Percentiles rank a stretch among this genome's conserved stretches.
Conservation (phyloP, 1,139 yeast genomes). For the Candida tetrigidarum region DNA sequence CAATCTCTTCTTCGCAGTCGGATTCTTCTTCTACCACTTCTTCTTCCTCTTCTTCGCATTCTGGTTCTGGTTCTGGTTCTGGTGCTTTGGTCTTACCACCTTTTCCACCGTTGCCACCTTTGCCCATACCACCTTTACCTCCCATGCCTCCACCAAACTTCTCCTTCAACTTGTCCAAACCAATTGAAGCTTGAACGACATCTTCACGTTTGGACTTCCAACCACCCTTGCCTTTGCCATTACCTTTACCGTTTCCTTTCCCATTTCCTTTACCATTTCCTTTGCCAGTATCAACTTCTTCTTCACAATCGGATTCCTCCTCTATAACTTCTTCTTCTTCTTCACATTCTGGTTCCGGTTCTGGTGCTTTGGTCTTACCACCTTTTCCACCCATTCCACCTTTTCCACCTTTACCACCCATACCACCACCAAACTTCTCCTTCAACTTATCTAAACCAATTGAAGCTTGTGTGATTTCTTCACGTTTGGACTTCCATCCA, state of each 20-base stretch:
- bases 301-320: no score
- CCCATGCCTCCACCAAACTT: background rate
- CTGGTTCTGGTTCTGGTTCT: no score
- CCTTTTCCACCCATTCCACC: constrained; percentile 7
- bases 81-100: no score
- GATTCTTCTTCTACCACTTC: no score
- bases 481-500: background rate
- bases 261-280: background rate
- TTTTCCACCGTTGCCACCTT: constrained; percentile 2
- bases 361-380: background rate
- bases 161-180: no score
- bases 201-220: background rate
- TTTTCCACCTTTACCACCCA: no score
- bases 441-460: background rate
- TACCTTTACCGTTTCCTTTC: background rate
- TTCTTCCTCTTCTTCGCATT: no score
- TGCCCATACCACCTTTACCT: background rate
- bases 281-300: background rate
- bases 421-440: background rate
- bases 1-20: no score
- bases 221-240: constrained; percentile 2
- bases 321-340: no score
- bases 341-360: background rate
- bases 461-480: background rate
- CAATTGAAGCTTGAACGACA: constrained; percentile 1